A percentile compares a stretch with the other conserved stretches of the same genome.
phyloP scores from a whole-genome alignment of 2,329 filamentous ascomycete genomes.

The Cylindrodendrum hubeiense region DNA sequence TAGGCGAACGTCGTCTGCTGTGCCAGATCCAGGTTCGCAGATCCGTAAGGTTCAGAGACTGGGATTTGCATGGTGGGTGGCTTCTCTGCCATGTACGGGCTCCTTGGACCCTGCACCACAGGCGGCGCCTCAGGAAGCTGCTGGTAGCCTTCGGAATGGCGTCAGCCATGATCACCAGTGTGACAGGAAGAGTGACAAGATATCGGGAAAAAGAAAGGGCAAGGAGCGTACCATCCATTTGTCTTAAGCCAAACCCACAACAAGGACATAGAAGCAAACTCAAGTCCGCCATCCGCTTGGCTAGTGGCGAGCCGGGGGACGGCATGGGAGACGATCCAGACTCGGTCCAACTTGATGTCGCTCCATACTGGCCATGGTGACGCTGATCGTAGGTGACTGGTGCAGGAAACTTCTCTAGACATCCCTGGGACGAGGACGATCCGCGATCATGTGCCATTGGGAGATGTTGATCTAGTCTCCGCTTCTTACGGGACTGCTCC shows the following conservation, averaged over 20 bases:
- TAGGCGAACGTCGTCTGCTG: slow-evolving; percentile 32
- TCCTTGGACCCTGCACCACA: slow-evolving; percentile 45
- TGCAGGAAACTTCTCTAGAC: slow-evolving; percentile 48
- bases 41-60: slow-evolving; percentile 34
- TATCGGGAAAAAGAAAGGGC: not conserved
- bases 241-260: slow-evolving; percentile 46
- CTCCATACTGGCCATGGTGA: slow-evolving; percentile 34
- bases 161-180: slow-evolving; percentile 27
- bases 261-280: slow-evolving; percentile 47
- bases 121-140: slow-evolving; percentile 41
- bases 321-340: slow-evolving; percentile 38
- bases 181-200: not conserved
- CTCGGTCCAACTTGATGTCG: slow-evolving; percentile 38
- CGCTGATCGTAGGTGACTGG: slow-evolving; percentile 38
- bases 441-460: slow-evolving; percentile 47
- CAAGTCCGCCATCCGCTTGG: slow-evolving; percentile 46
- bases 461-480: slow-evolving; percentile 45
- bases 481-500: slow-evolving; percentile 48
- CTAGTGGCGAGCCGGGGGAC: slow-evolving; percentile 42
- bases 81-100: slow-evolving; percentile 49
- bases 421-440: slow-evolving; percentile 42
- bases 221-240: slow-evolving; percentile 47
- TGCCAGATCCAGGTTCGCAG: slow-evolving; percentile 26
- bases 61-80: slow-evolving; percentile 39
- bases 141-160: slow-evolving; percentile 49